A percentile compares a stretch with the other conserved stretches of the same genome.
Conservation (phyloP, 2,329 filamentous ascomycete genomes). For the Chaetomiaceae sp. region DNA sequence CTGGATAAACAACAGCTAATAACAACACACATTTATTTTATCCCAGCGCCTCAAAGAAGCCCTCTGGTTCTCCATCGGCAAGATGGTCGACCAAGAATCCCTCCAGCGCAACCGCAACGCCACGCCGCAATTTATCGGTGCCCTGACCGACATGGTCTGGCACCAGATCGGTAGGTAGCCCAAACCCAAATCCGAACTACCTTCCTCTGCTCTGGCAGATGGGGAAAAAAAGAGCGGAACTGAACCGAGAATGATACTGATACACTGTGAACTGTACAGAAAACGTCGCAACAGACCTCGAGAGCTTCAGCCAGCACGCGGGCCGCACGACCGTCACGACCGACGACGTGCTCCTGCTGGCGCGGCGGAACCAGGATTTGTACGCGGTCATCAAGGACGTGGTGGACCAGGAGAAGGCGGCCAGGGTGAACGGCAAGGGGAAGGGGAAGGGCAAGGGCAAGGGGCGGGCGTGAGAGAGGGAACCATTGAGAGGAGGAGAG, state of each 20-base stretch:
- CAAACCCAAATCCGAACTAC: too few species aligned
- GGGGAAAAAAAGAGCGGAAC: too few species aligned
- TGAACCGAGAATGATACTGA: too few species aligned
- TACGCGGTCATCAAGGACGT: constrained; percentile 68
- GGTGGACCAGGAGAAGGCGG: constrained; percentile 56
- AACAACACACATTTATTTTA: too few species aligned
- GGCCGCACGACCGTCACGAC: constrained; percentile 74
- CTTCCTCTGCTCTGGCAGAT: too few species aligned
- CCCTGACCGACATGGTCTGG: constrained; percentile 82
- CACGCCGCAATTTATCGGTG: constrained; percentile 85
- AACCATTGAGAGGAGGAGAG: too few species aligned
- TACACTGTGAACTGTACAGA: too few species aligned
- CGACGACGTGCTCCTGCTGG: constrained; percentile 82
- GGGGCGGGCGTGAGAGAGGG: constrained; percentile 30
- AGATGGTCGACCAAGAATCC: constrained; percentile 83
- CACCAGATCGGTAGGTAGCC: constrained; percentile 68
- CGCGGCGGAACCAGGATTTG: constrained; percentile 80
- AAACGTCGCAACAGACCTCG: constrained; percentile 52
- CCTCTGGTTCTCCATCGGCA: constrained; percentile 77
- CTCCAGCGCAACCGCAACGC: constrained; percentile 72
- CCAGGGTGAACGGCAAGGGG: constrained; percentile 32
- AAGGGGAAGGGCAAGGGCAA: constrained; percentile 34
- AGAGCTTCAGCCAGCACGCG: constrained; percentile 65
- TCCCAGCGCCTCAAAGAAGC: constrained; percentile 73
- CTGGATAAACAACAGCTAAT: too few species aligned